These are phyloP conservation scores for Diaporthe destruens DNA, from an alignment of 2,329 filamentous ascomycete species.

Conservation along the genomic window DNA sequence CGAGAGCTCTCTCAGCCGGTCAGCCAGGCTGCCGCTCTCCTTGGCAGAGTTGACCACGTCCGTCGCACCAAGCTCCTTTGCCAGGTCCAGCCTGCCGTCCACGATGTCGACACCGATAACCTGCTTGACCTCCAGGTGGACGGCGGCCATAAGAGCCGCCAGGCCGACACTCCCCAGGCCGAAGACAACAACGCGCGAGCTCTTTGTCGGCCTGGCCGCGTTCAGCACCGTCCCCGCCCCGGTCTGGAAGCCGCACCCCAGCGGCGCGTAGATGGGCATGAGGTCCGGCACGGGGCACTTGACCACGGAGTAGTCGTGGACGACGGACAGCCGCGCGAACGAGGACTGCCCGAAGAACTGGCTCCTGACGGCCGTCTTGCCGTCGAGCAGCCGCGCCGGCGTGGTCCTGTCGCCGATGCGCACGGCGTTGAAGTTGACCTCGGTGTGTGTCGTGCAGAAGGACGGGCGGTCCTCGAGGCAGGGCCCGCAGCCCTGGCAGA, in stretches of 20 bases:
- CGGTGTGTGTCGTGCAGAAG: slow-evolving; percentile 47
- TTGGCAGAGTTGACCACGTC: slow-evolving; percentile 52
- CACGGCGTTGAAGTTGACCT: slow-evolving; percentile 45
- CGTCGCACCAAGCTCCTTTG: slow-evolving; percentile 59
- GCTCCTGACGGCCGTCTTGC: slow-evolving; percentile 43
- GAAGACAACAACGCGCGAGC: slow-evolving; percentile 51
- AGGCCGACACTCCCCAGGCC: slow-evolving; percentile 58
- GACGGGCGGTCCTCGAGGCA: slow-evolving; percentile 48
- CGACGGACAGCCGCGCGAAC: slow-evolving; percentile 47
- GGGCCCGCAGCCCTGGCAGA: slow-evolving; percentile 50
- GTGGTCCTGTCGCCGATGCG: slow-evolving; percentile 41
- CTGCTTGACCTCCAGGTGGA: slow-evolving; percentile 46
- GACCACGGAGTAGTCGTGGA: slow-evolving; percentile 45
- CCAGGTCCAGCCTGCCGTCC: slow-evolving; percentile 55
- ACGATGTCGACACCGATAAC: slow-evolving; percentile 62
- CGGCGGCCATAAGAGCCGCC: slow-evolving; percentile 55
- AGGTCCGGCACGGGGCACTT: slow-evolving; percentile 45
- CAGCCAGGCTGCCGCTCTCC: slow-evolving; percentile 46
- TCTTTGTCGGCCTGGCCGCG: slow-evolving; percentile 47
- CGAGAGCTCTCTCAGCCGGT: slow-evolving; percentile 47
- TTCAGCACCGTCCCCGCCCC: slow-evolving; percentile 58
- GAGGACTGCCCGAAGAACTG: slow-evolving; percentile 53
- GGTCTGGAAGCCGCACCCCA: slow-evolving; percentile 59
- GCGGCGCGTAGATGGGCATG: slow-evolving; percentile 52
- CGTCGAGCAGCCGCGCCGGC: slow-evolving; percentile 40